Percentiles rank a stretch among this genome's conserved stretches.
Conservation (phyloP, 1,284 basidiomycete genomes). For the Leccinum huronense region DNA sequence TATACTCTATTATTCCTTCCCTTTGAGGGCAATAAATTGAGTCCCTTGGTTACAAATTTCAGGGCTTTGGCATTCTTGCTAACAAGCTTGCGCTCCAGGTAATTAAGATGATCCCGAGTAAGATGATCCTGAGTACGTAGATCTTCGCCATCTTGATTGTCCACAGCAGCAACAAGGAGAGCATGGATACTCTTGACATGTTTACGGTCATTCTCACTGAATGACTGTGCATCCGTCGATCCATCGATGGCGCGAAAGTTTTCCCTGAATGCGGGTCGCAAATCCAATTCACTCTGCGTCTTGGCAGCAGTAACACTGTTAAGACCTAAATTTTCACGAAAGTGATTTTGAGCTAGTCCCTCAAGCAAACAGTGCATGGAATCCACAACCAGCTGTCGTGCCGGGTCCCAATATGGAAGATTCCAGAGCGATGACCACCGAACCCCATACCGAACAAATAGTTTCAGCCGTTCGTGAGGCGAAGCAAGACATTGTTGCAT, state of each 20-base stretch:
- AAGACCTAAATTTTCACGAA: neutral
- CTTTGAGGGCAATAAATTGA: neutral
- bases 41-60: neutral
- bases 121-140: neutral
- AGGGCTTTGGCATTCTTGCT: neutral
- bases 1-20: neutral
- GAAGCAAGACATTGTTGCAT: neutral
- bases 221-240: neutral
- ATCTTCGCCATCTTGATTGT: neutral
- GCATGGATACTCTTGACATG: neutral
- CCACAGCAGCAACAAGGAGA: neutral
- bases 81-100: neutral
- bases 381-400: constrained; percentile 36
- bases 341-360: neutral
- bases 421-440: constrained; percentile 38
- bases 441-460: constrained; percentile 26
- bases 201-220: neutral
- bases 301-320: neutral
- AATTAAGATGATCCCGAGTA: neutral
- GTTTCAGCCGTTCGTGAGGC: neutral
- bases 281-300: too few relatives aligned
- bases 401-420: constrained; percentile 42
- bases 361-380: constrained; percentile 38
- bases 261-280: too few relatives aligned
- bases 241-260: too few relatives aligned